Percentiles rank a stretch among this genome's conserved stretches.
Conservation (phyloP, 495 filamentous ascomycete genomes). For the Penicillium flavigenum region DNA sequence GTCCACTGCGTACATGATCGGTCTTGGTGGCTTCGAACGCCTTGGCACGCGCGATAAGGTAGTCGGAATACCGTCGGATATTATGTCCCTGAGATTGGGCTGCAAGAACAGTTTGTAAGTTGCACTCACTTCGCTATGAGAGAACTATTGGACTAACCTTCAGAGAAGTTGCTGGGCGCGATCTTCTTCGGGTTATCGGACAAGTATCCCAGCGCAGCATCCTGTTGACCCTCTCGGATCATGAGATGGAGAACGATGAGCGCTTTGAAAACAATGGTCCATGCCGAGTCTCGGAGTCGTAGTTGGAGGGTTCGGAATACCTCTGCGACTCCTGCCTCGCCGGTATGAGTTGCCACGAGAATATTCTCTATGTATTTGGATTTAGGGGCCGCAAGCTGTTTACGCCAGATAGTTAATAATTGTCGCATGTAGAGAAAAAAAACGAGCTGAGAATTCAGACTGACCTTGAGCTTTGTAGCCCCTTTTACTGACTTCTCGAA, state of each 20-base stretch:
- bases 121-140: neutral
- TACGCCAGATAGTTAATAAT: constrained; percentile 5
- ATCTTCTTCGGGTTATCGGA: constrained; percentile 80
- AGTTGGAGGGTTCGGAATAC: constrained; percentile 90
- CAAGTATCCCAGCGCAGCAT: constrained; percentile 84
- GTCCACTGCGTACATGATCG: constrained; percentile 85
- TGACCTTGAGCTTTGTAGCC: constrained; percentile 89
- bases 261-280: constrained; percentile 95
- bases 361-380: constrained; percentile 99
- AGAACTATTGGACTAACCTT: constrained; percentile 60
- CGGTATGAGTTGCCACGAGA: constrained; percentile 89
- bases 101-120: constrained; percentile 24
- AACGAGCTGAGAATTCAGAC: constrained; percentile 18
- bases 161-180: constrained; percentile 85
- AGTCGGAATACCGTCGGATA: constrained; percentile 87
- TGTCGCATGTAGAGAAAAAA: neutral
- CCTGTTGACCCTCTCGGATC: constrained; percentile 91
- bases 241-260: constrained; percentile 95
- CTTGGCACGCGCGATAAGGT: constrained; percentile 77
- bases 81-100: constrained; percentile 96
- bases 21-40: constrained; percentile 80
- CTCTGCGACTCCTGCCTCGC: constrained; percentile 93
- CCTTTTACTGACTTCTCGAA: constrained; percentile 94
- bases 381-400: constrained; percentile 89
- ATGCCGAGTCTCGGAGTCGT: constrained; percentile 90